Conservation (phyloP, 805 yeast species). For the Phaffomyces opuntiae region DNA sequence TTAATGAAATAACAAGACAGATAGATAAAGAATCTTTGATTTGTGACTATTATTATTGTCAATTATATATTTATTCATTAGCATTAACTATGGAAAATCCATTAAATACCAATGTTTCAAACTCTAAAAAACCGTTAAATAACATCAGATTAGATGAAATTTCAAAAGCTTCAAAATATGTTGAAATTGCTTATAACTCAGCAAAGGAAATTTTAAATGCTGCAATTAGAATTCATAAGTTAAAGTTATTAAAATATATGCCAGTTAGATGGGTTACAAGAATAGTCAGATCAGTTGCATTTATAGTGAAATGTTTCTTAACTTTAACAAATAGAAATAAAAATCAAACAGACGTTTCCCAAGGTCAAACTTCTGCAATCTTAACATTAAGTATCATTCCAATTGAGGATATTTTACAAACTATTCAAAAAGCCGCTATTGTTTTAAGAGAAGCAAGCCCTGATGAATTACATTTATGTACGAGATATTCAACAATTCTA, state of each 20-base stretch:
- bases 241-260: constrained; percentile 62
- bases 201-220: constrained; percentile 74
- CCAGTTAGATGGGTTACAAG: constrained; percentile 92
- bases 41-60: constrained; percentile 80
- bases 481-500: constrained; percentile 69
- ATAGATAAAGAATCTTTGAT: constrained; percentile 66
- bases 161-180: constrained; percentile 65
- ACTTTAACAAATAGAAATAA: constrained; percentile 39
- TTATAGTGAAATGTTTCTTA: constrained; percentile 77
- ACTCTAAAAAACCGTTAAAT: constrained; percentile 17
- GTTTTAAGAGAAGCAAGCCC: constrained; percentile 79
- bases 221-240: constrained; percentile 60
- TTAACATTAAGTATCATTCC: constrained; percentile 55
- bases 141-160: constrained; percentile 59
- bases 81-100: constrained; percentile 53
- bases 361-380: constrained; percentile 38
- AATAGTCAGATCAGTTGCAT: constrained; percentile 82
- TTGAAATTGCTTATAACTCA: constrained; percentile 74
- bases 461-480: constrained; percentile 79
- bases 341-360: constrained; percentile 10
- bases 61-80: constrained; percentile 74
- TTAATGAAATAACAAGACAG: constrained; percentile 24
- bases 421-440: constrained; percentile 66
- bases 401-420: constrained; percentile 59
- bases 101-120: constrained; percentile 10